phyloP scores from a whole-genome alignment of 352 stramenopile genomes.

The Pythium apleroticum region DNA sequence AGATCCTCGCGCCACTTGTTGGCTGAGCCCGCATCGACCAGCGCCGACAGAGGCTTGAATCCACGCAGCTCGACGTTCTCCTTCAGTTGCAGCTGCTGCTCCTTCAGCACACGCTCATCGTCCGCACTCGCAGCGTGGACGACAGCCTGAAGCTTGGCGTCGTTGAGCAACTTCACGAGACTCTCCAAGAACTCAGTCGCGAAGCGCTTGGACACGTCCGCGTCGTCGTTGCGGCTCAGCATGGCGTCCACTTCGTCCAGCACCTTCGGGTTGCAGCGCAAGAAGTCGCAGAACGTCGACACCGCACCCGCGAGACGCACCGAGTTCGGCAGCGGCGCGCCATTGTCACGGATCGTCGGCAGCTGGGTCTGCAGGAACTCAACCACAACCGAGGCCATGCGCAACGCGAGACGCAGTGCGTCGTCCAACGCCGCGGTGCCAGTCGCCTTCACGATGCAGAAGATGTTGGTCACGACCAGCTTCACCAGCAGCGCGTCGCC shows the following conservation, averaged over 20 bases:
- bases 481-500: constrained; percentile 81
- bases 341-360: constrained; percentile 5
- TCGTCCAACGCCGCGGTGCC: constrained; percentile 37
- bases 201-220: constrained; percentile 29
- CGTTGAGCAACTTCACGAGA: constrained; percentile 60
- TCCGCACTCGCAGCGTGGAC: constrained; percentile 18
- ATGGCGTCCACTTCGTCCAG: constrained; percentile 42
- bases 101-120: constrained; percentile 26
- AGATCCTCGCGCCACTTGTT: constrained; percentile 34
- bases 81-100: constrained; percentile 59
- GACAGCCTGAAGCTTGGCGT: constrained; percentile 40
- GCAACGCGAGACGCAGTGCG: constrained; percentile 54
- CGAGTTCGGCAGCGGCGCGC: constrained; percentile 25
- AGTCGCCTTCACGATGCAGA: constrained; percentile 51
- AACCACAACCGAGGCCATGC: constrained; percentile 47
- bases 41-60: constrained; percentile 50
- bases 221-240: constrained; percentile 27
- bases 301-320: constrained; percentile 57
- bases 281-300: constrained; percentile 66
- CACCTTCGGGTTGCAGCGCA: constrained; percentile 48
- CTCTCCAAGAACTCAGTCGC: constrained; percentile 43
- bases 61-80: constrained; percentile 73
- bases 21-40: constrained; percentile 25
- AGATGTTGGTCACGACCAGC: constrained; percentile 77
- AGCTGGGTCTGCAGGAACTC: constrained; percentile 45